Evolutionary conservation across 1,139 yeast genomes (phyloP).

Genomic region (Geotrichum carabidarum): DNA sequence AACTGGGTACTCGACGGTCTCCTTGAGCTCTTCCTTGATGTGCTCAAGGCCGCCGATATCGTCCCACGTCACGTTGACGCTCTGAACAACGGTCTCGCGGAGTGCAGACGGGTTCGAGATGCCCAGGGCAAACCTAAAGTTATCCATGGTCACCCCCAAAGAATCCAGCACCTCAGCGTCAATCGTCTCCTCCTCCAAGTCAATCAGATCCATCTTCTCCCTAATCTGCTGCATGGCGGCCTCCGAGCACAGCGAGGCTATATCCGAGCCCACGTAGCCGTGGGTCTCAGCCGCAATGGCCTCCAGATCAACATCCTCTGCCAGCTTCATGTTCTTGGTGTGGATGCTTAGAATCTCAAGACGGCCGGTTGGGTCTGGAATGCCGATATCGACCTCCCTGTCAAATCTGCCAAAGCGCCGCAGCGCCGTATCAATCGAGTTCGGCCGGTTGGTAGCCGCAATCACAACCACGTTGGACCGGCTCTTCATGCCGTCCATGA

Average conservation of each 20-base stretch:
- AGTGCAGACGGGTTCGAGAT: conserved; percentile 97
- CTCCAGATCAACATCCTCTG: conserved; percentile 91
- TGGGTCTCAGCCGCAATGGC: conserved; percentile 86
- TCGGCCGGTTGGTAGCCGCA: conserved; percentile 94
- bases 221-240: conserved; percentile 98
- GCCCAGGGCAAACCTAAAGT: conserved; percentile 94
- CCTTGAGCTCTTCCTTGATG: conserved; percentile 89
- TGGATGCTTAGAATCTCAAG: conserved; percentile 87
- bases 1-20: conserved; percentile 97
- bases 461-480: conserved; percentile 94
- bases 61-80: conserved; percentile 97
- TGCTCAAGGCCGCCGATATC: conserved; percentile 93
- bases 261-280: conserved; percentile 96
- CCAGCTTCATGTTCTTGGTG: conserved; percentile 96
- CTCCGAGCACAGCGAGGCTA: conserved; percentile 92
- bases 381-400: conserved; percentile 97
- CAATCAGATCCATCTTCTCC: conserved; percentile 97
- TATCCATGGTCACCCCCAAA: conserved; percentile 96
- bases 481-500: conserved; percentile 99
- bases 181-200: conserved; percentile 92
- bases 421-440: conserved; percentile 94
- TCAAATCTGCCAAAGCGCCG: conserved; percentile 98
- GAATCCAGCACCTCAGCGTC: conserved; percentile 96
- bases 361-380: conserved; percentile 98
- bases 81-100: conserved; percentile 98